Conservation (phyloP, 139 green algal species). For the Pseudopediastrum boryanum region DNA sequence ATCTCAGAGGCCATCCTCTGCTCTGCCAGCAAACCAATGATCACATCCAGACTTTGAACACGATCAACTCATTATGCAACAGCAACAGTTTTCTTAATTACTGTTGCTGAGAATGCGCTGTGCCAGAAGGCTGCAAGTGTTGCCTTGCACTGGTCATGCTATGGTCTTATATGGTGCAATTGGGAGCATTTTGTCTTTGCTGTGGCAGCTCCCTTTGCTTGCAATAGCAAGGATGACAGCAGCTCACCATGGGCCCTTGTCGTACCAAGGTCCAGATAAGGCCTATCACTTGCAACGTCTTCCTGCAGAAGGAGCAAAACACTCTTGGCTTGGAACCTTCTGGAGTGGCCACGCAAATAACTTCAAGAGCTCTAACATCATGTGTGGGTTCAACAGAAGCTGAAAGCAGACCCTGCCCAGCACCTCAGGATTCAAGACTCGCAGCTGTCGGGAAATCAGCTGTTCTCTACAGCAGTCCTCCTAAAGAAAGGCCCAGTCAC, state of each 20-base stretch:
- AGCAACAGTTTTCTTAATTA: no score
- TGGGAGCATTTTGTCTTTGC: no score
- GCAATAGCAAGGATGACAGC: neutral
- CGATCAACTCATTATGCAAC: no score
- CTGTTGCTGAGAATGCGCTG: no score
- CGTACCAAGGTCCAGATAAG: slow-evolving; percentile 82
- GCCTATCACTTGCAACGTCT: slow-evolving; percentile 83
- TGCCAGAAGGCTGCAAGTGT: no score
- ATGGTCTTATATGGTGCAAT: no score
- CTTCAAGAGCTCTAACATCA: neutral
- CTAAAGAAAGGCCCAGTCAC: neutral
- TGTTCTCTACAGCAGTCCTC: neutral
- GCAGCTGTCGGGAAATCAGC: neutral
- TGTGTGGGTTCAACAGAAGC: neutral
- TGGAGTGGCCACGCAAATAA: neutral
- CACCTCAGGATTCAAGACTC: neutral
- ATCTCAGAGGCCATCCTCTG: no score
- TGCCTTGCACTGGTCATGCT: no score
- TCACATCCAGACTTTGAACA: no score
- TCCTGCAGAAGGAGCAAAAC: slow-evolving; percentile 49
- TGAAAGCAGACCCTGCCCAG: neutral
- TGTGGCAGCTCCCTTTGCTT: no score
- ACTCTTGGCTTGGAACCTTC: neutral
- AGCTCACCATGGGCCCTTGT: slow-evolving; percentile 63
- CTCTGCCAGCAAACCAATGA: no score